Base-by-base conservation (phyloP, 192 early-diverging fungal genomes). In the Backusella macrospora region DNA sequence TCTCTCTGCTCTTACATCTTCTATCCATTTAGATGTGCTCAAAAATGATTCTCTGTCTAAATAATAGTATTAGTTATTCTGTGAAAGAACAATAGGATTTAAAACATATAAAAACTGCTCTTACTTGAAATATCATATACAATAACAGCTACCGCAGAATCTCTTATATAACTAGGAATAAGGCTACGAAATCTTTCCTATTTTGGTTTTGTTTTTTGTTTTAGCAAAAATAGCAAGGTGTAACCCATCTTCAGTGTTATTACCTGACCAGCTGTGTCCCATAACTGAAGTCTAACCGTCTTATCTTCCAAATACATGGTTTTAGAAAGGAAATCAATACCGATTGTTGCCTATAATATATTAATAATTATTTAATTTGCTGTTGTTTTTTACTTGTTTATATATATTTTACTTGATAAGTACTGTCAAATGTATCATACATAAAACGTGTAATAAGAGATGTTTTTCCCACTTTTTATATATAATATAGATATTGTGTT, bases 361-460 rank as follows among this genome's bases (percentile, higher is more conserved):
- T 8, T n/a, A 40, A 10, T 7, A 34, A 34, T 65, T n/a, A 47
- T 43, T 16, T 34, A 34, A 2, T 34, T 1, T 34, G 2, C 2
- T 34, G 2, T 34, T 49, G 47, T 49, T 49, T 49, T n/a, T 49
- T 49, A 49, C 47, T 49, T 49, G 5, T 49, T 49, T 49, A n/a
- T n/a, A 52, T 4, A 52, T 52, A 21, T 6, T 37, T 39, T 82
- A 86, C 86, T 84, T 93, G 95, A 84, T 99, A 98, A 23, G 96
- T 96, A 70, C 96, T 96, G 88, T 99, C 97, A 81, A 99, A 99
- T 15, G 95, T 98, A 73, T 99, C 98, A 82, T 99, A 98, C 98
- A 99, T 99, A 84, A 99, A 99, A 26, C 98, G 90, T 18, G 98
- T 99, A 72, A 99, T 98, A 47, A 99, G 89, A 5, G 97, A 98